Evolutionary conservation across 352 stramenopile genomes (phyloP), one percentile per base, ranked within the genome.

Genomic region (Globisporangium nagaii): DNA sequence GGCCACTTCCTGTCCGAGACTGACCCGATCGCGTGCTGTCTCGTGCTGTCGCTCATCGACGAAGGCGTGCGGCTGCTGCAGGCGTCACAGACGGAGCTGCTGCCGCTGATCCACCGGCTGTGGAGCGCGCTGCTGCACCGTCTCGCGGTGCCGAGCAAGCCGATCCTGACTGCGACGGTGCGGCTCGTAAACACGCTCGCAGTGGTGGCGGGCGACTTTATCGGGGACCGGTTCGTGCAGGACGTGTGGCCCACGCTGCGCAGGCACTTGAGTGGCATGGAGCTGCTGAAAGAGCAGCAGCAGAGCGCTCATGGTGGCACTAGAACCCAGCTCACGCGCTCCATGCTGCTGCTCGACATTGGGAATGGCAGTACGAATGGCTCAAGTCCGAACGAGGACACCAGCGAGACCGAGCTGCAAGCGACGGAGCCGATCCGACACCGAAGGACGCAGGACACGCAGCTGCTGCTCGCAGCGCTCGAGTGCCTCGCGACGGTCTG

Each of bases 191-290:
- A 52, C 13, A 83, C 72, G 1, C 30, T 93, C 5, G 71, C 77
- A 19, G 48, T 70, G 48, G 63, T 71, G 55, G 83, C 76, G 17
- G 78, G 73, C 0, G 85, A 95, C 49, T 93, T 93, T 52, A 79
- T 95, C 34, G 82, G 72, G 27, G 79, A 90, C 42, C 69, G 76
- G 3, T 93, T 95, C 58, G 76, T 93, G 8, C 73, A 93, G 56
- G 78, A 68, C 3, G 69, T 89, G n/a, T 95, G 85, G 85, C 83
- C 85, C 30, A 42, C 66, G 7, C 53, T 91, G 13, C 65, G 62
- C 31, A 53, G 49, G 13, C 61, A 88, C 40, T 58, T 95, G 19
- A 19, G 60, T 35, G 48, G 49, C 2, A 75, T 88, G 31, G 45
- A 67, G 31, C 63, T 72, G 24, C 63, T 73, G 28, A 65, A 73